These are phyloP conservation scores for Acorus gramineus DNA, from an alignment of 106 monocot species.

Conservation along the genomic window DNA sequence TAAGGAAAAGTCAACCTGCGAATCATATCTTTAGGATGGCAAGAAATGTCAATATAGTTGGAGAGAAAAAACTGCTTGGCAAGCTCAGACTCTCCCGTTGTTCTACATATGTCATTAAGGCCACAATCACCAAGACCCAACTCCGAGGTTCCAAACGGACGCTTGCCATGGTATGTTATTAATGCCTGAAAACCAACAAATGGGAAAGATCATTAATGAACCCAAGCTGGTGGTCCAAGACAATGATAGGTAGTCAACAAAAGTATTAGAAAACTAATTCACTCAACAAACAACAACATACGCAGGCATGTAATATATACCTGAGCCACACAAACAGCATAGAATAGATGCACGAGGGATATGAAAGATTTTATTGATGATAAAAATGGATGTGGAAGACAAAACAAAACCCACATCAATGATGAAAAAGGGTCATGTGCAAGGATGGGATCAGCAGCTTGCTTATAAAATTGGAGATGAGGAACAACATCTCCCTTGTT, in stretches of 20 bases:
- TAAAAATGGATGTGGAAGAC: constrained; percentile 64
- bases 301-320: constrained; percentile 23
- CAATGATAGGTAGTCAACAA: too few species aligned
- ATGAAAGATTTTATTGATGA: constrained; percentile 50
- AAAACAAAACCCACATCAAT: constrained; percentile 68
- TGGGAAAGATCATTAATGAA: too few species aligned
- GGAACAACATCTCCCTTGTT: constrained; percentile 31
- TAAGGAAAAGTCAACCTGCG: constrained; percentile 80
- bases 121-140: constrained; percentile 19
- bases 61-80: constrained; percentile 50
- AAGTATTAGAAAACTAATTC: neutral
- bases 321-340: constrained; percentile 73
- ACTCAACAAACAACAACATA: constrained; percentile 1
- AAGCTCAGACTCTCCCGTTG: constrained; percentile 36
- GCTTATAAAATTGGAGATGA: constrained; percentile 65
- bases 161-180: constrained; percentile 59
- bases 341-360: constrained; percentile 84
- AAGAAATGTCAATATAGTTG: constrained; percentile 41
- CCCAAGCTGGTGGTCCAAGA: too few species aligned
- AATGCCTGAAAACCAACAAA: constrained; percentile 44
- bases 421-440: constrained; percentile 82
- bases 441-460: constrained; percentile 69
- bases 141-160: constrained; percentile 31
- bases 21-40: constrained; percentile 53
- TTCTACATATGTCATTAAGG: constrained; percentile 52